These are phyloP conservation scores for Clausena lansium DNA, from an alignment of 345 rosid species.

Conservation along the genomic window DNA sequence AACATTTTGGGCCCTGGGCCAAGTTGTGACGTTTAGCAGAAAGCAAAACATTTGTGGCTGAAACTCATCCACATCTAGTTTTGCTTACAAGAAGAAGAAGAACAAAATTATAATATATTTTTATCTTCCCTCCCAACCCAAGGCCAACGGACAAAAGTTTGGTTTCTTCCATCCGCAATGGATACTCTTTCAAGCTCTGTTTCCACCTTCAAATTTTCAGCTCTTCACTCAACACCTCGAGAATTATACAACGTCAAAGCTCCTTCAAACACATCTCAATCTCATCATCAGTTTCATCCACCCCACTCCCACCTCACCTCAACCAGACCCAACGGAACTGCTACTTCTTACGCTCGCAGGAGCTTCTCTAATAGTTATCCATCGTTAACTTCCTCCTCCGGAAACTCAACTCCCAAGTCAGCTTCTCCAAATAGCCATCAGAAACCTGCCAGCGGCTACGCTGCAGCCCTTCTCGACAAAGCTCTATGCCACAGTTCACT, in stretches of 20 bases:
- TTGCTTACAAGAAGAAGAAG: neutral
- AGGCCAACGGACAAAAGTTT: neutral
- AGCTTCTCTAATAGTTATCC: constrained; percentile 16
- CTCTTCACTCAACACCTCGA: constrained; percentile 23
- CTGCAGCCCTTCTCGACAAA: constrained; percentile 68
- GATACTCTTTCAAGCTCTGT: constrained; percentile 58
- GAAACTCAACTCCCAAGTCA: constrained; percentile 3
- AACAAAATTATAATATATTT: neutral
- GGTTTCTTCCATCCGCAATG: constrained; percentile 30
- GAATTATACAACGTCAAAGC: constrained; percentile 32
- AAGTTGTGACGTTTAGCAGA: neutral
- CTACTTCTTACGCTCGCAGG: constrained; percentile 17
- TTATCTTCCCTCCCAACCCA: neutral
- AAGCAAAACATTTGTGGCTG: neutral
- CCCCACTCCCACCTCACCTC: constrained; percentile 17
- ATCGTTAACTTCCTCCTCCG: constrained; percentile 22
- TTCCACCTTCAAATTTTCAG: constrained; percentile 44
- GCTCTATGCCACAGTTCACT: constrained; percentile 50
- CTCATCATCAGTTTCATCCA: constrained; percentile 18
- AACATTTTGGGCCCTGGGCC: neutral
- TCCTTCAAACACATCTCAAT: constrained; percentile 17
- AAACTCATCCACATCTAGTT: neutral
- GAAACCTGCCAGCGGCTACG: constrained; percentile 64
- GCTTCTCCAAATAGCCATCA: constrained; percentile 33
- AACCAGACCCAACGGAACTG: constrained; percentile 29